These are phyloP conservation scores for Debaryomycetaceae sp. DNA, from an alignment of 1,139 yeast species.

Conservation along the genomic window DNA sequence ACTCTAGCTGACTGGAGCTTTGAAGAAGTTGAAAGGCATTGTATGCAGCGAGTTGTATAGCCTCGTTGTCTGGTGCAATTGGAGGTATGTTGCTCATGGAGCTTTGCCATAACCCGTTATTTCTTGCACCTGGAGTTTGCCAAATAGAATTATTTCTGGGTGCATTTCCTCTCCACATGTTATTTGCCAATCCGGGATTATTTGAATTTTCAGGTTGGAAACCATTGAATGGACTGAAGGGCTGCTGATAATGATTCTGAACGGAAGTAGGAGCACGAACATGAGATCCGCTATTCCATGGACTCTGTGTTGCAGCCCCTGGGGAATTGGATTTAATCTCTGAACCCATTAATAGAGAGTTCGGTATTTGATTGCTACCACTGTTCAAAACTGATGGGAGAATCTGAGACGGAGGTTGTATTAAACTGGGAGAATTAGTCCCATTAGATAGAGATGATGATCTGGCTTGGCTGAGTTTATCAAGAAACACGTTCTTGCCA, in stretches of 20 bases:
- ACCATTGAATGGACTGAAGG: slow-evolving; percentile 6
- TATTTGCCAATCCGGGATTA: background rate
- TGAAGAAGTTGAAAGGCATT: slow-evolving; percentile 34
- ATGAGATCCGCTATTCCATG: slow-evolving; percentile 1
- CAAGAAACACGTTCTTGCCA: slow-evolving; percentile 27
- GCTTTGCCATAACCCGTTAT: slow-evolving; percentile 7
- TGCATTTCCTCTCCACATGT: slow-evolving; percentile 17
- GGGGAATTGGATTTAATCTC: background rate
- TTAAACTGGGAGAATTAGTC: slow-evolving; percentile 9
- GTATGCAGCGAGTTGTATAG: slow-evolving; percentile 27
- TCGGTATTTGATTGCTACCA: background rate
- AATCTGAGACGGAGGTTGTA: background rate
- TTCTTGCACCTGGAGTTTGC: slow-evolving; percentile 15
- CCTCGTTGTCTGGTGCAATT: slow-evolving; percentile 7
- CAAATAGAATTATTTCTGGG: slow-evolving; percentile 32
- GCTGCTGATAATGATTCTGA: slow-evolving; percentile 2
- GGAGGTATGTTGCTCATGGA: slow-evolving; percentile 1
- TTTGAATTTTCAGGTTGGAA: slow-evolving; percentile 2
- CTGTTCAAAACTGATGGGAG: background rate
- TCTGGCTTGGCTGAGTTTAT: slow-evolving; percentile 32
- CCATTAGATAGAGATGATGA: slow-evolving; percentile 24
- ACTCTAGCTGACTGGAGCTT: slow-evolving; percentile 32
- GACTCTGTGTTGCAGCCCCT: slow-evolving; percentile 1
- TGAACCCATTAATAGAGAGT: background rate
- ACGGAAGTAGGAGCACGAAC: slow-evolving; percentile 3